Evolutionary conservation across 371 early-diverging fungal species (phyloP).

Genomic region (Dichotomocladium elegans): DNA sequence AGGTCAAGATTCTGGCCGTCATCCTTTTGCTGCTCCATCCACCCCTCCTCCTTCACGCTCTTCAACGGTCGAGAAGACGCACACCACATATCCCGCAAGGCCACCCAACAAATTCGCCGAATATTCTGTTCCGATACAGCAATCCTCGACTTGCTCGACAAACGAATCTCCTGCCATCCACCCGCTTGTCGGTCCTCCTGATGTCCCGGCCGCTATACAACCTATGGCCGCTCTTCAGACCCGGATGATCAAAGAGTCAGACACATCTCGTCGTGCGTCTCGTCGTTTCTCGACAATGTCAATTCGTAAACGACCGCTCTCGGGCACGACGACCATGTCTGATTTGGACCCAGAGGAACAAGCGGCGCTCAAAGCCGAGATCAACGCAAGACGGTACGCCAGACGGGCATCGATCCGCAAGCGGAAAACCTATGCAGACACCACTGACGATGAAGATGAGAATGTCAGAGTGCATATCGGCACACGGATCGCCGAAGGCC

Average conservation of each 20-base stretch:
- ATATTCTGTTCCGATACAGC: neutral
- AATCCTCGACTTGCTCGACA: neutral
- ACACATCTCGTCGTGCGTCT: neutral
- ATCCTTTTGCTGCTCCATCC: neutral
- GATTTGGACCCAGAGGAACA: constrained; percentile 34
- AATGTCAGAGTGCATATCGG: constrained; percentile 58
- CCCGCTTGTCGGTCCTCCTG: neutral
- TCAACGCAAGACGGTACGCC: constrained; percentile 34
- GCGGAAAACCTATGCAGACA: neutral
- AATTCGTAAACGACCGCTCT: neutral
- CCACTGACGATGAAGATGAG: constrained; percentile 41
- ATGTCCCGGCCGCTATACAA: no score
- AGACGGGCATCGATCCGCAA: constrained; percentile 30
- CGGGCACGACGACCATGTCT: constrained; percentile 19
- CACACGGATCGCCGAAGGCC: constrained; percentile 63
- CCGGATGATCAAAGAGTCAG: neutral
- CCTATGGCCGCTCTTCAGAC: no score
- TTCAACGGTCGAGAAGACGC: neutral
- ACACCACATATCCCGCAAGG: neutral
- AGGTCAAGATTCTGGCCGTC: no score
- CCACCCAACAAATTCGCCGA: neutral
- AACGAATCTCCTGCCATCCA: neutral
- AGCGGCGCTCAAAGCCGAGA: constrained; percentile 31
- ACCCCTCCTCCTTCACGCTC: constrained; percentile 1
- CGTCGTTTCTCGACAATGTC: neutral